These are phyloP conservation scores for Tolypocladium ophioglossoides DNA, from an alignment of 2,329 filamentous ascomycete species.

Conservation along the genomic window DNA sequence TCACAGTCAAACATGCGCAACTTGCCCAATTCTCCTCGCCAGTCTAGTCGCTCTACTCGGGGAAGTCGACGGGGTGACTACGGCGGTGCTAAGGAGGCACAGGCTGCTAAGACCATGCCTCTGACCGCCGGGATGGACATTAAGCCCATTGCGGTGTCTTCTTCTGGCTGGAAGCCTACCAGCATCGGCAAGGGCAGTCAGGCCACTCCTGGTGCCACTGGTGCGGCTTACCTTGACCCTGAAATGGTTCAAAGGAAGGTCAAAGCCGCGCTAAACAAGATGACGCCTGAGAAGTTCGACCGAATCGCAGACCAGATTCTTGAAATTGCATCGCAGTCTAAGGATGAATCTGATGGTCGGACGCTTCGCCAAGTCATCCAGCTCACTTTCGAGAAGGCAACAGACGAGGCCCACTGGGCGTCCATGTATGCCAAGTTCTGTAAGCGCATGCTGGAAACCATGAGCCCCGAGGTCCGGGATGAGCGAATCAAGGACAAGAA, in stretches of 20 bases:
- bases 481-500: constrained; percentile 89
- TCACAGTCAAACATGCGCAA: constrained; percentile 50
- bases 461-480: constrained; percentile 90
- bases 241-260: constrained; percentile 97
- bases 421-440: constrained; percentile 99
- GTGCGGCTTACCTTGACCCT: constrained; percentile 60
- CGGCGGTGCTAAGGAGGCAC: constrained; percentile 45
- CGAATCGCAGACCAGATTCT: constrained; percentile 91
- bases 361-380: constrained; percentile 97
- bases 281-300: constrained; percentile 98
- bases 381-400: constrained; percentile 97
- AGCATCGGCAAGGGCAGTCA: constrained; percentile 44
- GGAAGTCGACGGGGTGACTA: constrained; percentile 55
- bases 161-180: constrained; percentile 82
- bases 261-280: constrained; percentile 97
- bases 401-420: constrained; percentile 96
- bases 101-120: constrained; percentile 80
- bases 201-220: constrained; percentile 19
- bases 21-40: constrained; percentile 62
- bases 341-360: constrained; percentile 87
- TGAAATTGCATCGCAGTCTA: constrained; percentile 84
- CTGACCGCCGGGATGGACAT: constrained; percentile 75
- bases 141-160: constrained; percentile 62
- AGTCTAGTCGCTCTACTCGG: constrained; percentile 50
- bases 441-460: constrained; percentile 90